phyloP scores from a whole-genome alignment of 1,284 basidiomycete genomes.

The Ganoderma multipileum region DNA sequence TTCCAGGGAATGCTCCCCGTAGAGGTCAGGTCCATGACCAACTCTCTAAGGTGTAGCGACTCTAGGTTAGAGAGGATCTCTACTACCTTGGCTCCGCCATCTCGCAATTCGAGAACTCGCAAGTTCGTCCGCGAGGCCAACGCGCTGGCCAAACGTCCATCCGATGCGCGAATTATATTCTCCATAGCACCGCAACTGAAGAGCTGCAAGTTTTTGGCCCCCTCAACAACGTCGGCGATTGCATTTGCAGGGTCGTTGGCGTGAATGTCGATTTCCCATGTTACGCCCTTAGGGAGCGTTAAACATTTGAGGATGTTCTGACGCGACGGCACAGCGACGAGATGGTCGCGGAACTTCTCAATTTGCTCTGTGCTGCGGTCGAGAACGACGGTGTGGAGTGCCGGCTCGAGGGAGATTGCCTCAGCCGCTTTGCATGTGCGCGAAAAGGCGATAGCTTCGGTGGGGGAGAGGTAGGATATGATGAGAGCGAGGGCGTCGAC shows the following conservation, averaged over 20 bases:
- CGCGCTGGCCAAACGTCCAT: neutral
- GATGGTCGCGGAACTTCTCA: conserved; percentile 19
- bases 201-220: conserved; percentile 1
- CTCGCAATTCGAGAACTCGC: conserved; percentile 7
- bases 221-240: conserved; percentile 17
- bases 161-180: conserved; percentile 1
- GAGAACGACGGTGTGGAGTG: conserved; percentile 20
- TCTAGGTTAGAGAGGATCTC: neutral
- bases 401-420: conserved; percentile 15
- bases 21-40: conserved; percentile 6
- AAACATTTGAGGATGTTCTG: conserved; percentile 16
- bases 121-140: conserved; percentile 11
- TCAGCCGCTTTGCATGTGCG: conserved; percentile 16
- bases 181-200: conserved; percentile 21
- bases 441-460: conserved; percentile 17
- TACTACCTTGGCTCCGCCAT: conserved; percentile 1
- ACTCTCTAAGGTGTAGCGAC: conserved; percentile 10
- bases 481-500: conserved; percentile 16
- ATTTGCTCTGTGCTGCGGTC: conserved; percentile 14
- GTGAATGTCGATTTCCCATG: conserved; percentile 18
- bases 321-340: conserved; percentile 13
- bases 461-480: conserved; percentile 15
- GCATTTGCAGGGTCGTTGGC: conserved; percentile 7
- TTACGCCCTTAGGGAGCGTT: conserved; percentile 16
- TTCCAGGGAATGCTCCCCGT: neutral